These are phyloP conservation scores for Apiospora hydei DNA, from an alignment of 2,329 filamentous ascomycete species.

Conservation along the genomic window DNA sequence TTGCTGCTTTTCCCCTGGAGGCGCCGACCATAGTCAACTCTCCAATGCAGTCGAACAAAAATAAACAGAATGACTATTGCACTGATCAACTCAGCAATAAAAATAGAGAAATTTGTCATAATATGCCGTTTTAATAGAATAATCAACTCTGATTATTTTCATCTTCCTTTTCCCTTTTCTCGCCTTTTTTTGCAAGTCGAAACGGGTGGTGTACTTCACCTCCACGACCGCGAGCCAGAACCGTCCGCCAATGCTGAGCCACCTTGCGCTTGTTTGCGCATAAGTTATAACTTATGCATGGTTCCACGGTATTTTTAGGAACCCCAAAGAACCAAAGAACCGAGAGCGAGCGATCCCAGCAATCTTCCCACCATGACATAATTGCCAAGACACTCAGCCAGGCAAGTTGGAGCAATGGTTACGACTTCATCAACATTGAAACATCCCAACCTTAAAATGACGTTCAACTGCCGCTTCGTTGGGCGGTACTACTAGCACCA, in stretches of 20 bases:
- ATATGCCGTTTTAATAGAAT: no score
- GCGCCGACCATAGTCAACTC: no score
- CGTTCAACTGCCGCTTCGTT: conserved; percentile 4
- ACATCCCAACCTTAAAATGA: conserved; percentile 16
- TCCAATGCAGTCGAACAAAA: no score
- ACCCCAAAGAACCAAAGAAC: background rate
- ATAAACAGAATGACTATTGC: no score
- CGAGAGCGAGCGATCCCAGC: background rate
- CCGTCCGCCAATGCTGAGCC: no score
- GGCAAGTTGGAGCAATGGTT: background rate
- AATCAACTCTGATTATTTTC: no score
- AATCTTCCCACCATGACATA: conserved; percentile 1
- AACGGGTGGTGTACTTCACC: no score
- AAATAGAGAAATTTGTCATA: no score
- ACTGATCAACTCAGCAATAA: no score
- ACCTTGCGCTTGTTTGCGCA: background rate
- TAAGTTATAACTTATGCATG: background rate
- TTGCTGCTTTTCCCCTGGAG: background rate
- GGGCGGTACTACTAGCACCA: background rate
- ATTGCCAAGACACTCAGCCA: conserved; percentile 8
- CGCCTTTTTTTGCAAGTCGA: no score
- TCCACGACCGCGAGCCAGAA: no score
- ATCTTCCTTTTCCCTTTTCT: no score
- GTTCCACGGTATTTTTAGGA: conserved; percentile 1
- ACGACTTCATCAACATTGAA: conserved; percentile 12